Evolutionary conservation across 352 stramenopile genomes (phyloP).

Genomic region (Pythium aquatile): DNA sequence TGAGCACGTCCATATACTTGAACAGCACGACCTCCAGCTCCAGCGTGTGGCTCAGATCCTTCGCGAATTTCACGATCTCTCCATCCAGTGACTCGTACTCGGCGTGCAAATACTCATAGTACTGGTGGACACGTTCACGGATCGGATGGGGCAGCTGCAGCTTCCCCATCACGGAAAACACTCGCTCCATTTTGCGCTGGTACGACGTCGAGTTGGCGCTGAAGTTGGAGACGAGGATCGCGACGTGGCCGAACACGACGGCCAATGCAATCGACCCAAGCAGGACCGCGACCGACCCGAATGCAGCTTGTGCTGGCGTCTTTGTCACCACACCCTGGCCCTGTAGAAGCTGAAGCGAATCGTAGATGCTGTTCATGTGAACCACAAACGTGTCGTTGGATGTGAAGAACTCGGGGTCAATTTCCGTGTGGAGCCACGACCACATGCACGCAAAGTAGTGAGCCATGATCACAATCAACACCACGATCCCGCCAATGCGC

Average conservation of each 20-base stretch:
- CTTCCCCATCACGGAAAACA: constrained; percentile 61
- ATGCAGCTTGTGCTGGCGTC: constrained; percentile 37
- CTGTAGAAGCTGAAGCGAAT: constrained; percentile 46
- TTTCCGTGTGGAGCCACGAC: constrained; percentile 27
- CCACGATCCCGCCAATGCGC: constrained; percentile 37
- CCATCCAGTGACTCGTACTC: constrained; percentile 7
- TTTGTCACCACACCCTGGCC: constrained; percentile 43
- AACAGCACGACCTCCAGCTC: constrained; percentile 32
- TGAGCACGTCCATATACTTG: constrained; percentile 72
- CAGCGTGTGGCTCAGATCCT: constrained; percentile 4
- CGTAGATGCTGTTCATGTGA: constrained; percentile 37
- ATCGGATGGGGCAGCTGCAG: constrained; percentile 44
- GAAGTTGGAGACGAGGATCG: constrained; percentile 63
- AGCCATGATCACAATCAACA: constrained; percentile 39
- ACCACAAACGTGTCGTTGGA: neutral
- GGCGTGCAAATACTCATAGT: constrained; percentile 3
- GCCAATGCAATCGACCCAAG: constrained; percentile 59
- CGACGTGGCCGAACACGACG: constrained; percentile 66
- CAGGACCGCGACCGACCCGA: constrained; percentile 43
- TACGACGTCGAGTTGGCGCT: constrained; percentile 54
- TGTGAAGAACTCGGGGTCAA: neutral
- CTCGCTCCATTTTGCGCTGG: constrained; percentile 66
- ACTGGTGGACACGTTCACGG: constrained; percentile 56
- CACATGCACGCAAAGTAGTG: constrained; percentile 56
- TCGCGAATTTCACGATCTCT: constrained; percentile 3